Evolutionary conservation across 2,329 filamentous ascomycete genomes (phyloP).

Genomic region (Aspergillus pseudoglaucus): DNA sequence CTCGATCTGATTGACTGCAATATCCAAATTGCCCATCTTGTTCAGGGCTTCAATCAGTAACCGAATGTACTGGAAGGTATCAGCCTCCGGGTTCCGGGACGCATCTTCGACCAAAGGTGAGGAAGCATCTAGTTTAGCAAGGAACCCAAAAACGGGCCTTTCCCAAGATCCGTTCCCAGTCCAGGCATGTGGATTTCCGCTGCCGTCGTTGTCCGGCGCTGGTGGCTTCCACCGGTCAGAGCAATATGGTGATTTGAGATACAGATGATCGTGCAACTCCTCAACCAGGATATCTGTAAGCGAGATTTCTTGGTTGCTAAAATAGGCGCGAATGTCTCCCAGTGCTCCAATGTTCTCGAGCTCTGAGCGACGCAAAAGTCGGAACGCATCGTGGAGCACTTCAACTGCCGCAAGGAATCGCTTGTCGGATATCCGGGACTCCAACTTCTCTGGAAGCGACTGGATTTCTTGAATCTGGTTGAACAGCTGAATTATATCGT

Average conservation of each 20-base stretch:
- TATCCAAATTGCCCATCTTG: slow-evolving; percentile 77
- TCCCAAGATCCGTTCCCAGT: slow-evolving; percentile 42
- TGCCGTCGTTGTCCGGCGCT: slow-evolving; percentile 28
- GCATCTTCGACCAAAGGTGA: slow-evolving; percentile 70
- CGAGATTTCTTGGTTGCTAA: slow-evolving; percentile 86
- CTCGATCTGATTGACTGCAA: slow-evolving; percentile 82
- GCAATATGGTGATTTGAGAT: slow-evolving; percentile 95
- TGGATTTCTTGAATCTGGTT: slow-evolving; percentile 82
- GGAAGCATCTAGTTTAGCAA: slow-evolving; percentile 51
- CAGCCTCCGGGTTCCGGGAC: slow-evolving; percentile 85
- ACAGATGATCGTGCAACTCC: slow-evolving; percentile 92
- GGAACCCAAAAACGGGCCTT: slow-evolving; percentile 50
- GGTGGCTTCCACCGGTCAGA: slow-evolving; percentile 90
- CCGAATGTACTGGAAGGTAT: slow-evolving; percentile 90
- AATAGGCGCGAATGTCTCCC: slow-evolving; percentile 76
- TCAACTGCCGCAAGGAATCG: slow-evolving; percentile 89
- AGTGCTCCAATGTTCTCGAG: slow-evolving; percentile 87
- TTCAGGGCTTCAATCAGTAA: slow-evolving; percentile 84
- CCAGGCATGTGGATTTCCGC: slow-evolving; percentile 17
- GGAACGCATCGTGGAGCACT: slow-evolving; percentile 77
- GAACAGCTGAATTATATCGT: slow-evolving; percentile 77
- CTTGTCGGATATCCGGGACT: slow-evolving; percentile 93
- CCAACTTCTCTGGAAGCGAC: slow-evolving; percentile 81
- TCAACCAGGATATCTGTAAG: slow-evolving; percentile 95
- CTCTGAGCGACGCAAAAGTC: slow-evolving; percentile 77